Conservation (phyloP, 768 basidiomycete genomes). For the Multifurca ochricompacta region DNA sequence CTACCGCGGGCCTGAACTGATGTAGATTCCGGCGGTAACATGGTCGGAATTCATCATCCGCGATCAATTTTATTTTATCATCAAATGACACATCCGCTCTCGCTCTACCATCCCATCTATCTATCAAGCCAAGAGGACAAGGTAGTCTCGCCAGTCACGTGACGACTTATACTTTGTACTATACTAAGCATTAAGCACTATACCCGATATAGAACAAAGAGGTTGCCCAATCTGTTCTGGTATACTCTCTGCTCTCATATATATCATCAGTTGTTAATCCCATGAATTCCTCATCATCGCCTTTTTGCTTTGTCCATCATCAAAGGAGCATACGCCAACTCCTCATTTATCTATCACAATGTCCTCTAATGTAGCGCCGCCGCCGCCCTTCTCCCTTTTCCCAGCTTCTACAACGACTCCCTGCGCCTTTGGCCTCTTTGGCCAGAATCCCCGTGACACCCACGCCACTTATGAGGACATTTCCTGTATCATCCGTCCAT, state of each 20-base stretch:
- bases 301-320: not conserved
- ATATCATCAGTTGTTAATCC: too few relatives aligned
- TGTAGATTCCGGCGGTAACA: too few relatives aligned
- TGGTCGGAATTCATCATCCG: too few relatives aligned
- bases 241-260: too few relatives aligned
- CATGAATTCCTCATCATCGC: too few relatives aligned
- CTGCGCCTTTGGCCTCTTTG: slow-evolving; percentile 15
- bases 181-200: not conserved
- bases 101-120: too few relatives aligned
- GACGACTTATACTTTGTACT: not conserved
- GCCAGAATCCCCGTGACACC: slow-evolving; percentile 14
- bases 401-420: slow-evolving; percentile 11
- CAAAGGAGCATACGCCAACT: not conserved
- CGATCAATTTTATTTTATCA: too few relatives aligned
- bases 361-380: not conserved
- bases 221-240: slow-evolving; percentile 1
- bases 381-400: slow-evolving; percentile 9
- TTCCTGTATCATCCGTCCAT: slow-evolving; percentile 1
- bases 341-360: not conserved
- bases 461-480: slow-evolving; percentile 12
- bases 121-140: too few relatives aligned
- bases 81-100: too few relatives aligned
- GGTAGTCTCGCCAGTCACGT: too few relatives aligned
- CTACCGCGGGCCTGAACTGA: too few relatives aligned
- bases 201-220: slow-evolving; percentile 20